Evolutionary conservation across 768 basidiomycete species (phyloP), one percentile per base, ranked within the genome.

Genomic region (Crassisporium funariophilum): DNA sequence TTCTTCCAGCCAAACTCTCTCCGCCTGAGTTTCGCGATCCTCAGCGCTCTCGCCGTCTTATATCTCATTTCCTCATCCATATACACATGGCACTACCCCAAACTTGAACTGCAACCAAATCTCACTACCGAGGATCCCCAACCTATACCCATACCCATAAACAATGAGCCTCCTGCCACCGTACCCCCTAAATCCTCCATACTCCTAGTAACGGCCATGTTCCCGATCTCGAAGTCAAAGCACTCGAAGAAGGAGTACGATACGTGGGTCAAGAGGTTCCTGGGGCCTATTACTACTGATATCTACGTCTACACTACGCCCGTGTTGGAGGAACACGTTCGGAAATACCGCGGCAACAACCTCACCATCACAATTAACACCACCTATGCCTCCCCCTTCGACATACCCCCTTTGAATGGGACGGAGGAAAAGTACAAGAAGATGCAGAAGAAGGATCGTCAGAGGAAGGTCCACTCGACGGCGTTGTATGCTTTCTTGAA

Each of bases 401-500:
- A 71, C 23, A 66, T 82, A 3, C 76, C 79, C 0, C 77, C 78
- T 1, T 58, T 82, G 4, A 35, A 46, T 6, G 64, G 58, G 0
- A 61, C 70, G 21, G 55, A 65, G 37, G 60, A 55, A 1, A 51
- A 52, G 6, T 81, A 82, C 56, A 46, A 57, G 4, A 51, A 58
- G 24, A 76, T 78, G 66, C 72, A 76, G 36, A 56, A 53, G 8
- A 64, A 64, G 52, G 81, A 82, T 55, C 64, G 75, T 13, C 77
- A 80, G 50, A 63, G 58, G 10, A 43, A 49, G 1, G 50, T 58
- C 3, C 77, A 77, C 48, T 69, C 68, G 1, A 69, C 77, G 0
- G 76, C 78, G 36, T 57, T 78, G 7, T 82, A 81, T 53, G 78
- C 79, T 1, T 64, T 78, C 3, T 74, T 77, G 77, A 76, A 77